Percentiles rank a stretch among this genome's conserved stretches.
These are phyloP conservation scores for Acer yangbiense DNA, from an alignment of 345 rosid genomes.

Conservation along the genomic window DNA sequence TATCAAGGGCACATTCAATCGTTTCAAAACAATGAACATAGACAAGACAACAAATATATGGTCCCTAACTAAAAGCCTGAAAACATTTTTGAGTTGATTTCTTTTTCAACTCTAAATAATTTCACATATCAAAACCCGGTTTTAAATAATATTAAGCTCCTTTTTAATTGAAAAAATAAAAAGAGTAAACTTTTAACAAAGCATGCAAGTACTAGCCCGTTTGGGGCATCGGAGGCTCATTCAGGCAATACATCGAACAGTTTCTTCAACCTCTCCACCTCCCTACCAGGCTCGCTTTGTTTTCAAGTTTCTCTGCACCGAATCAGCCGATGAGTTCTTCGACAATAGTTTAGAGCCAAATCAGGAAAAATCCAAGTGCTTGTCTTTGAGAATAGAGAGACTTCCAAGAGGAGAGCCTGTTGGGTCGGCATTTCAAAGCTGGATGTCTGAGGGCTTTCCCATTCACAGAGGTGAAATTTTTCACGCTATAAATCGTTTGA, in stretches of 20 bases:
- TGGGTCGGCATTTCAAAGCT: constrained; percentile 75
- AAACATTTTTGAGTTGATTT: too few species aligned
- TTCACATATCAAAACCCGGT: background rate
- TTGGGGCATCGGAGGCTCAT: constrained; percentile 35
- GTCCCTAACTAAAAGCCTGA: too few species aligned
- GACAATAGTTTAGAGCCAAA: constrained; percentile 19
- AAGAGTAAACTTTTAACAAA: background rate
- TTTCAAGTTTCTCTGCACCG: constrained; percentile 40
- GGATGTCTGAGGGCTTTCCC: constrained; percentile 87
- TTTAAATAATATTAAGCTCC: background rate
- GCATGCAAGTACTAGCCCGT: constrained; percentile 35
- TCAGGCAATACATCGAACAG: constrained; percentile 60
- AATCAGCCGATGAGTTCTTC: constrained; percentile 5
- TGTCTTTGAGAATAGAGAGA: constrained; percentile 76
- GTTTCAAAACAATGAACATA: too few species aligned
- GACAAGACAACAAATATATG: too few species aligned
- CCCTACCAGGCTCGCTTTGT: constrained; percentile 6
- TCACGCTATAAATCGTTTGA: constrained; percentile 74
- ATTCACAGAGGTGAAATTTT: constrained; percentile 75
- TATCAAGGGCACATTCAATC: too few species aligned
- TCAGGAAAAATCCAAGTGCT: constrained; percentile 48
- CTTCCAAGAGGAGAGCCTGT: constrained; percentile 59
- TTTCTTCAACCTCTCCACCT: constrained; percentile 19
- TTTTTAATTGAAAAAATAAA: background rate
- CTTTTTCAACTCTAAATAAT: too few species aligned